These are phyloP conservation scores for Cladosporium velox DNA, from an alignment of 2,329 filamentous ascomycete genomes.

Conservation along the genomic window DNA sequence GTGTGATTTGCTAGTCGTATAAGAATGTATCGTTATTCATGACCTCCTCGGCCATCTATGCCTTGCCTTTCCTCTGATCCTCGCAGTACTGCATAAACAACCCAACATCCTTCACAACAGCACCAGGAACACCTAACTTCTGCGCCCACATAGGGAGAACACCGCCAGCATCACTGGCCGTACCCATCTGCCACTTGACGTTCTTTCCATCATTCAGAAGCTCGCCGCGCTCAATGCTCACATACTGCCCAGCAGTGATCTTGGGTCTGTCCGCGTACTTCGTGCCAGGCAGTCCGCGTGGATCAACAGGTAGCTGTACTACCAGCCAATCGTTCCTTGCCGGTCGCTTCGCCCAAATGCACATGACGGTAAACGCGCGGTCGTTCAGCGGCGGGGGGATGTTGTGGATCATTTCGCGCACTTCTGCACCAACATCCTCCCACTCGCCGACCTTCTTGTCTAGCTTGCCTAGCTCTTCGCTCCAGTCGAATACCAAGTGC, in stretches of 20 bases:
- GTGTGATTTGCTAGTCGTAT: background rate
- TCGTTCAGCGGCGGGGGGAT: slow-evolving; percentile 62
- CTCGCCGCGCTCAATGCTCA: slow-evolving; percentile 64
- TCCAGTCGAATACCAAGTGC: slow-evolving; percentile 48
- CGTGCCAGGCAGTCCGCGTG: slow-evolving; percentile 37
- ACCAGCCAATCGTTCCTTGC: slow-evolving; percentile 36
- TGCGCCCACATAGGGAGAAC: slow-evolving; percentile 67
- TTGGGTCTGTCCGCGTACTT: slow-evolving; percentile 37
- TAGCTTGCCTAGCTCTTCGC: slow-evolving; percentile 35
- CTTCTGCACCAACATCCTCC: slow-evolving; percentile 42
- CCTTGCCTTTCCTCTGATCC: slow-evolving; percentile 30
- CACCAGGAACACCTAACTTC: slow-evolving; percentile 61
- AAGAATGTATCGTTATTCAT: background rate
- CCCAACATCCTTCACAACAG: slow-evolving; percentile 70
- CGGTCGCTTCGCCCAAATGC: slow-evolving; percentile 53
- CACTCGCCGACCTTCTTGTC: slow-evolving; percentile 32
- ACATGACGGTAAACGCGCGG: slow-evolving; percentile 67
- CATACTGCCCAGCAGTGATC: slow-evolving; percentile 62
- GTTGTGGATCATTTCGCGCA: slow-evolving; percentile 68
- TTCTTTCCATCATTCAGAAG: slow-evolving; percentile 42
- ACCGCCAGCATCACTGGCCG: slow-evolving; percentile 70
- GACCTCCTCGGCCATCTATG: background rate
- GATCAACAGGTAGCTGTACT: slow-evolving; percentile 42
- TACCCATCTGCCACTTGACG: slow-evolving; percentile 78
- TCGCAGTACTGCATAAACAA: slow-evolving; percentile 64